A percentile compares a stretch with the other conserved stretches of the same genome.
These are phyloP conservation scores for Melastoma candidum DNA, from an alignment of 441 rosid species.

Conservation along the genomic window DNA sequence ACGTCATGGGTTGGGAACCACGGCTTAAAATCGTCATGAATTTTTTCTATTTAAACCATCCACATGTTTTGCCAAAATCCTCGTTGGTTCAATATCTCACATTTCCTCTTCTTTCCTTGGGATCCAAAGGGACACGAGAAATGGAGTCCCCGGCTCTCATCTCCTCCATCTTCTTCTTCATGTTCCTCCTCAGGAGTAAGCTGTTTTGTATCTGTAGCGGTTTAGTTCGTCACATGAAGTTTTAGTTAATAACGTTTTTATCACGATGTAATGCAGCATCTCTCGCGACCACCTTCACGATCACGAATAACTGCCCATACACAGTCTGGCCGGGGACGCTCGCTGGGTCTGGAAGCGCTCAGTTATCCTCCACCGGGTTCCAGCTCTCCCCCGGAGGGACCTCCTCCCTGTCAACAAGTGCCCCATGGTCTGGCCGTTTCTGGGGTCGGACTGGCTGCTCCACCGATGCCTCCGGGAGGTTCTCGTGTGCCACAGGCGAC, in stretches of 20 bases:
- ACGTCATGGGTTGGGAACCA: too few species aligned
- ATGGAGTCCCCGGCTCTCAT: too few species aligned
- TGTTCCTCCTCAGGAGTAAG: too few species aligned
- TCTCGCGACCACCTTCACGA: background rate
- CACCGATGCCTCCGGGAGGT: constrained; percentile 2
- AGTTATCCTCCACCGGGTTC: constrained; percentile 9
- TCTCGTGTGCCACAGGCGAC: constrained; percentile 29
- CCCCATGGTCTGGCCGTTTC: constrained; percentile 22
- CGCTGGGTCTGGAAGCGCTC: constrained; percentile 11
- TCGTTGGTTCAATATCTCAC: too few species aligned
- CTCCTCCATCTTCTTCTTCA: too few species aligned
- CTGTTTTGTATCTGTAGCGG: too few species aligned
- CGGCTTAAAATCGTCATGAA: too few species aligned
- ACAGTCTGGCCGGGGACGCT: constrained; percentile 15
- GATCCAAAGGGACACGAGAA: too few species aligned
- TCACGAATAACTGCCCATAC: constrained; percentile 19
- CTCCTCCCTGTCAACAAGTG: constrained; percentile 11
- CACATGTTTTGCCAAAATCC: too few species aligned
- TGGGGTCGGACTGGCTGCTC: constrained; percentile 24
- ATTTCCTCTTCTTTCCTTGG: too few species aligned
- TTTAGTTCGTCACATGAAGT: too few species aligned
- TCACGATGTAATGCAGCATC: constrained; percentile 6
- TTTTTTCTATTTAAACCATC: too few species aligned
- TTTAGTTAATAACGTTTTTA: background rate
- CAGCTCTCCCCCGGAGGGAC: constrained; percentile 12